Evolutionary conservation across 768 basidiomycete species (phyloP).

Genomic region (Lactarius sanguifluus): DNA sequence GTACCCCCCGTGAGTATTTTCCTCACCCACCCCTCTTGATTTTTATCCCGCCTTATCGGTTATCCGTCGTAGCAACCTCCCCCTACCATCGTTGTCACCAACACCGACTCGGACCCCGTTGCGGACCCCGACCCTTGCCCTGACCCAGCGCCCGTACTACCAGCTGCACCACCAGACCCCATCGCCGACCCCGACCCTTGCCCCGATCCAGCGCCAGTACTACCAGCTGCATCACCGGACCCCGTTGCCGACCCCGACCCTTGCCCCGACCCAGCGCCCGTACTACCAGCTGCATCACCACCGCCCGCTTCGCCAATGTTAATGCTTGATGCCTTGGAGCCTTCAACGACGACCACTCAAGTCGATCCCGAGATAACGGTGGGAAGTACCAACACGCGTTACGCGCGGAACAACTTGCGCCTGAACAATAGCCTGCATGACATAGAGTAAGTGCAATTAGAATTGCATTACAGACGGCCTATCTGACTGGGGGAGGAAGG

Average conservation of each 20-base stretch:
- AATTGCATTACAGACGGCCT: neutral
- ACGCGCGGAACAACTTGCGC: slow-evolving; percentile 7
- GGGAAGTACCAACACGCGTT: neutral
- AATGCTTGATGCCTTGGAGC: neutral
- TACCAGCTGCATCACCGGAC: neutral
- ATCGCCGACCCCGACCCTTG: no score
- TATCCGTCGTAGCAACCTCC: neutral
- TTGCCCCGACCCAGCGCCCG: neutral
- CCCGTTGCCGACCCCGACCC: no score
- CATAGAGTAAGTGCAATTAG: slow-evolving; percentile 13
- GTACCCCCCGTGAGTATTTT: neutral
- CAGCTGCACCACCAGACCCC: neutral
- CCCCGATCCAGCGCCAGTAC: neutral
- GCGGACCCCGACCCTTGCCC: no score
- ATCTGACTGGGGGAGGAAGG: slow-evolving; percentile 13
- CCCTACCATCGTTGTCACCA: neutral
- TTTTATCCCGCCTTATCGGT: neutral
- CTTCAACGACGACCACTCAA: slow-evolving; percentile 10
- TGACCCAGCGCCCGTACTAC: neutral
- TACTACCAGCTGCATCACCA: neutral
- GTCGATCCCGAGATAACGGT: slow-evolving; percentile 9
- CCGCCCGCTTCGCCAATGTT: slow-evolving; percentile 2
- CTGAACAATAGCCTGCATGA: slow-evolving; percentile 13
- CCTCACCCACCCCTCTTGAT: neutral
- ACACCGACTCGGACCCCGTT: neutral